These are phyloP conservation scores for Solanum lycopersicoides DNA, from an alignment of 257 asterid species.

Conservation along the genomic window DNA sequence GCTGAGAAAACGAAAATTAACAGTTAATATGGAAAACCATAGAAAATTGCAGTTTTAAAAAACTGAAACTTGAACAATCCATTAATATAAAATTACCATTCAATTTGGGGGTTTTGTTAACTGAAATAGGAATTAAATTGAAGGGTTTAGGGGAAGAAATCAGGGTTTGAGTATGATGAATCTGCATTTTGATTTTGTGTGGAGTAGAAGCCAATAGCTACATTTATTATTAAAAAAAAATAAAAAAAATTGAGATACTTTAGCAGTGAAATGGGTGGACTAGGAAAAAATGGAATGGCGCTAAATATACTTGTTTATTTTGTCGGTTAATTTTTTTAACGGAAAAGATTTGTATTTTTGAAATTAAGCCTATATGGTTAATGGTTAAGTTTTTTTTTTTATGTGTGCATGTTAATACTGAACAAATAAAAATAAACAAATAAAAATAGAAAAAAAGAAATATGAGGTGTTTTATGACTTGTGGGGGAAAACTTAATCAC, in stretches of 20 bases:
- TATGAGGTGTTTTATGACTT: no score
- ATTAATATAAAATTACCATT: slow-evolving; percentile 15
- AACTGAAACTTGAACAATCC: background rate
- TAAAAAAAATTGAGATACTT: background rate
- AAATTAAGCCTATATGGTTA: no score
- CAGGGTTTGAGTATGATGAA: slow-evolving; percentile 20
- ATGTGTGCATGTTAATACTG: no score
- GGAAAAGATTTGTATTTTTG: no score
- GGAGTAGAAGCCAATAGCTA: background rate
- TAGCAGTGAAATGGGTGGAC: slow-evolving; percentile 32
- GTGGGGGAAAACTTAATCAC: no score
- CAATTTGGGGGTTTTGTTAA: slow-evolving; percentile 4
- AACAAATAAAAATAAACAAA: no score
- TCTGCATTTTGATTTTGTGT: slow-evolving; percentile 17
- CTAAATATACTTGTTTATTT: background rate
- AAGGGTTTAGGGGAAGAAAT: slow-evolving; percentile 10
- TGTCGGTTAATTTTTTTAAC: background rate
- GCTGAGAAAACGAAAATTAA: background rate
- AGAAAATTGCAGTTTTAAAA: background rate
- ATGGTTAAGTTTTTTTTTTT: no score
- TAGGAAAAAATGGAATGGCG: slow-evolving; percentile 22
- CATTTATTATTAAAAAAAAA: background rate
- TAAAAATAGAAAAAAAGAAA: no score
- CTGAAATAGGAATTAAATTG: background rate
- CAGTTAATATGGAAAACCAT: background rate